These are phyloP conservation scores for Phytopythium montanum DNA, from an alignment of 352 stramenopile genomes.

Conservation along the genomic window DNA sequence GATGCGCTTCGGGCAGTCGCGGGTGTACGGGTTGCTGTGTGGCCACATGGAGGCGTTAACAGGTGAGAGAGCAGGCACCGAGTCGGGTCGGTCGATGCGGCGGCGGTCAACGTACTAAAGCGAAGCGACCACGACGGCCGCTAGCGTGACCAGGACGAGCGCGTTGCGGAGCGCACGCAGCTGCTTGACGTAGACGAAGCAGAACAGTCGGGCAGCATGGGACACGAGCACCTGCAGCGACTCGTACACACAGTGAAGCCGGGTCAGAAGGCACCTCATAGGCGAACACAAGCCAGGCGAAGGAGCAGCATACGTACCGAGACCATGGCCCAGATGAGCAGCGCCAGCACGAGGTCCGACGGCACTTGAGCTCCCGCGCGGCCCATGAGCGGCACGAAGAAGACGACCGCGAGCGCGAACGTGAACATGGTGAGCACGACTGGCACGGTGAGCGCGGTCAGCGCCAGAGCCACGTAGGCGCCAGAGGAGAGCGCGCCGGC, in stretches of 20 bases:
- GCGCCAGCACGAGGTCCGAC: slow-evolving; percentile 48
- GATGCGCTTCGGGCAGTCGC: slow-evolving; percentile 60
- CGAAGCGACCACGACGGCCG: slow-evolving; percentile 37
- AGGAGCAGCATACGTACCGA: slow-evolving; percentile 26
- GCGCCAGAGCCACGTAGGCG: slow-evolving; percentile 46
- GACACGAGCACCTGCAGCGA: slow-evolving; percentile 36
- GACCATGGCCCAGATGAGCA: slow-evolving; percentile 46
- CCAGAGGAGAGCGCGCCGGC: slow-evolving; percentile 31
- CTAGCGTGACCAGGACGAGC: slow-evolving; percentile 32
- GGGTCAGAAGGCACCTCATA: slow-evolving; percentile 10
- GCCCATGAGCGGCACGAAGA: slow-evolving; percentile 74
- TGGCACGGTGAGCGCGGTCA: slow-evolving; percentile 45
- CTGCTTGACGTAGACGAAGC: slow-evolving; percentile 49
- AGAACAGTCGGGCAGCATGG: slow-evolving; percentile 67
- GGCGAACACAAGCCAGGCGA: not conserved
- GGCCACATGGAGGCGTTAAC: not conserved
- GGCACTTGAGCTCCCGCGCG: slow-evolving; percentile 49
- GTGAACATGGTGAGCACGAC: slow-evolving; percentile 58
- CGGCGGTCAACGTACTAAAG: slow-evolving; percentile 34
- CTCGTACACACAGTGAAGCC: slow-evolving; percentile 5
- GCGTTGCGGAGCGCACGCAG: slow-evolving; percentile 35
- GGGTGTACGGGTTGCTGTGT: slow-evolving; percentile 70
- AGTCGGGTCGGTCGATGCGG: not conserved
- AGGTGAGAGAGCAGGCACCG: not conserved
- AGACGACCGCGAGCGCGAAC: slow-evolving; percentile 56